Evolutionary conservation across 139 green algal genomes (phyloP), one percentile per base, ranked within the genome.

Genomic region (Edaphochlamys debaryana): DNA sequence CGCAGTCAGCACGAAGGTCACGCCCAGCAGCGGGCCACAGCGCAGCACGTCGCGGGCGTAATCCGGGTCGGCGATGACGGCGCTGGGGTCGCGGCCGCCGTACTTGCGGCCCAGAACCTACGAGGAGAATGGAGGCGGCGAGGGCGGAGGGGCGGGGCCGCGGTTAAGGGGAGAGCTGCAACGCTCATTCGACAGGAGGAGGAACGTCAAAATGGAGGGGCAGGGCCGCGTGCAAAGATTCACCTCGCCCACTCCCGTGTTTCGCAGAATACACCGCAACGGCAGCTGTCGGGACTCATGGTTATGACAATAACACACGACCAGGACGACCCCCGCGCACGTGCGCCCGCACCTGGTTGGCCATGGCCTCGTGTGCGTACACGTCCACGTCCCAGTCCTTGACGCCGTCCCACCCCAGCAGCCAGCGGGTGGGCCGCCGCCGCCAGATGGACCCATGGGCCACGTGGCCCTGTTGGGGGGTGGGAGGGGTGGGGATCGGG

Each of bases 351-450:
- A 81, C 75, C 75, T 71, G 60, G 60, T 81, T 71, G 20, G 75
- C 34, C 40, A 72, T 62, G 23, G 40, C 36, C 60, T 81, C 75
- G 60, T 72, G 60, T 40, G 60, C 41, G 40, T 72, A 81, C n/a
- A 71, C 60, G 60, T 81, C 75, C 62, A 83, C 34, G 17, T 74
- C 45, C 63, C 63, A 83, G 82, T 88, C 82, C 41, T 72, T 56
- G 20, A 79, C 15, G 17, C 70, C 82, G 78, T 87, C 87, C 0
- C 82, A 13, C 27, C 87, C 77, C 42, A 66, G 64, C 48, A 90
- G 82, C 87, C 87, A 90, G 25, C 82, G 70, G 0, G 81, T 90
- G 37, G 87, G 87, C 38, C 82, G 69, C n/a, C 87, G 76, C 27
- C 66, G 42, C 82, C 86, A 90, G 62, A 87, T 17, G 1, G 23